phyloP scores from a whole-genome alignment of 108 stramenopile genomes.

The Fragilariopsis cylindrus region DNA sequence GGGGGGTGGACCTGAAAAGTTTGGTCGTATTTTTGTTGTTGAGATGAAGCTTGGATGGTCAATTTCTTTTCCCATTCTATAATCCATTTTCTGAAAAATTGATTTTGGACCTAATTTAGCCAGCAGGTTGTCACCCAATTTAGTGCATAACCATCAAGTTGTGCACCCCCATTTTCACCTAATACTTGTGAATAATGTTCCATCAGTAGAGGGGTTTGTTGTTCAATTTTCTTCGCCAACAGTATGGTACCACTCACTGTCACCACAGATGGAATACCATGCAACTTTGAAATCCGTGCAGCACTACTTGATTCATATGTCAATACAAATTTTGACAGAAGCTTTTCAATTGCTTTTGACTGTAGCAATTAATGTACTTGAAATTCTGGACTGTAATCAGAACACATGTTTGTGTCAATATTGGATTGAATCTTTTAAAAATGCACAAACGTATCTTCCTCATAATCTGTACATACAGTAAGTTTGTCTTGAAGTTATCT shows the following conservation, averaged over 20 bases:
- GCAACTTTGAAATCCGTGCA: conserved; percentile 69
- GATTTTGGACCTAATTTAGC: conserved; percentile 87
- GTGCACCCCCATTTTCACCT: conserved; percentile 95
- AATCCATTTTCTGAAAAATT: conserved; percentile 86
- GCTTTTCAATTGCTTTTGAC: conserved; percentile 86
- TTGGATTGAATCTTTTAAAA: conserved; percentile 93
- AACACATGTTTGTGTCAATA: conserved; percentile 89
- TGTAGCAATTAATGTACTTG: conserved; percentile 91
- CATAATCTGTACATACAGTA: conserved; percentile 83
- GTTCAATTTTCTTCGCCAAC: conserved; percentile 99
- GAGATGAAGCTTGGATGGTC: conserved; percentile 55
- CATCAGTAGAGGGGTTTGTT: conserved; percentile 90
- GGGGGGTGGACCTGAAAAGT: too few species aligned
- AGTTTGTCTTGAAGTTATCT: conserved; percentile 81
- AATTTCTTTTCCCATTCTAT: conserved; percentile 81
- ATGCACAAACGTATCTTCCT: conserved; percentile 91
- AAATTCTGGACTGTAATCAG: conserved; percentile 92
- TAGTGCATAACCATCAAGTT: conserved; percentile 92
- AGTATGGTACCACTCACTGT: conserved; percentile 53
- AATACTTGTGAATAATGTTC: conserved; percentile 92
- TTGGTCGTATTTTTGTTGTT: too few species aligned
- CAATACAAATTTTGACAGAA: conserved; percentile 90
- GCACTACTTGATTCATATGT: conserved; percentile 82
- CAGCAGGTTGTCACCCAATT: conserved; percentile 90
- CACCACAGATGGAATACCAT: conserved; percentile 77